These are phyloP conservation scores for Botryobasidium botryosum DNA, from an alignment of 768 basidiomycete genomes.

Conservation along the genomic window DNA sequence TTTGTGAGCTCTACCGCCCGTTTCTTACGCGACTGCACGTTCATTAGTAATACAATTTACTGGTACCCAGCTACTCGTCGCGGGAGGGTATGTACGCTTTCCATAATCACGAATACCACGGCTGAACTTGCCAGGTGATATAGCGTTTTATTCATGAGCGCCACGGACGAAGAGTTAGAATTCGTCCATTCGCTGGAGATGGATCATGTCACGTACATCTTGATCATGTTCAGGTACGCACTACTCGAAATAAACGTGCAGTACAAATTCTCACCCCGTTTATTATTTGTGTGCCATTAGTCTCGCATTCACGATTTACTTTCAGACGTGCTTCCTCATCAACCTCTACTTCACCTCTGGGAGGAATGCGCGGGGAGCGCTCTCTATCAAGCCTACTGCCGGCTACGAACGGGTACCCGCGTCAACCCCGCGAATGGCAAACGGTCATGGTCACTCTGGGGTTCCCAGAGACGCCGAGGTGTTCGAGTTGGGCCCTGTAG, in stretches of 20 bases:
- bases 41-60: neutral
- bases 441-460: no score
- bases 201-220: conserved; percentile 83
- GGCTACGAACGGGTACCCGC: no score
- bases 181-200: conserved; percentile 54
- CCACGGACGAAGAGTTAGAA: conserved; percentile 76
- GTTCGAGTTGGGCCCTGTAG: no score
- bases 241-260: neutral
- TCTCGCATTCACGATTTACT: conserved; percentile 3
- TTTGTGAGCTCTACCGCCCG: conserved; percentile 43
- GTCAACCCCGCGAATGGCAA: no score
- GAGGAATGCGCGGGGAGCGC: no score
- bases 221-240: conserved; percentile 51
- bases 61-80: conserved; percentile 44
- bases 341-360: neutral
- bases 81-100: conserved; percentile 40
- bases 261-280: neutral
- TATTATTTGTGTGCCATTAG: neutral
- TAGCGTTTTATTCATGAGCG: conserved; percentile 79
- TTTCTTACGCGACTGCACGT: neutral
- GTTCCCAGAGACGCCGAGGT: no score
- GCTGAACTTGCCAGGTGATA: no score
- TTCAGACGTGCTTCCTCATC: neutral
- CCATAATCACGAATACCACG: neutral
- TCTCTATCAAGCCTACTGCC: no score